Evolutionary conservation across 192 early-diverging fungal species (phyloP).

Genomic region (Chytriomyces sp.): DNA sequence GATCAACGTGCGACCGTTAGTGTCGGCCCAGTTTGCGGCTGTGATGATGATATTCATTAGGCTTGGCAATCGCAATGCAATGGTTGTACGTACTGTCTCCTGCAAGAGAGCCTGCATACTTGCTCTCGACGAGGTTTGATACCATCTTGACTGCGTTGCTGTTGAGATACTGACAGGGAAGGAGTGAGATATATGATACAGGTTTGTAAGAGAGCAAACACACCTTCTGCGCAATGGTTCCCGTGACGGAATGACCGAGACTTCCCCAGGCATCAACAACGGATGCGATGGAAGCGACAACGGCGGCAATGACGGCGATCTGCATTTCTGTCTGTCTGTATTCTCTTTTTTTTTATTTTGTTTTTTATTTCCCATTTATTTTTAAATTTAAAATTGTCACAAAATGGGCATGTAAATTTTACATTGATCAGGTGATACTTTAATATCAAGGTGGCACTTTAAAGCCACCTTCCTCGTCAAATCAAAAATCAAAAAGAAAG

Average conservation of each 20-base stretch:
- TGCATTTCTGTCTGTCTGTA: not conserved
- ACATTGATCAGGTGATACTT: no score
- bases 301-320: not conserved
- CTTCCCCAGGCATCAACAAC: constrained; percentile 12
- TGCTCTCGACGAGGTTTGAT: not conserved
- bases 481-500: no score
- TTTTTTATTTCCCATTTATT: no score
- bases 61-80: accelerated
- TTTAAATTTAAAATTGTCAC: no score
- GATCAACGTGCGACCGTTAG: not conserved
- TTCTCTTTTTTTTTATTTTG: no score
- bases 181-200: not conserved
- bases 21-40: constrained; percentile 32
- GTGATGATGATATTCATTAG: not conserved
- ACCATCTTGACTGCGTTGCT: constrained; percentile 4
- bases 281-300: not conserved
- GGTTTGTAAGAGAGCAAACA: not conserved
- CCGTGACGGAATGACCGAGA: constrained; percentile 15
- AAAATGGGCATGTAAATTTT: no score
- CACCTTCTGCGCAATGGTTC: constrained; percentile 19
- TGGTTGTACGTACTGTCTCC: not conserved
- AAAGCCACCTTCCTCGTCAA: no score
- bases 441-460: no score
- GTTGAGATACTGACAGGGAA: constrained; percentile 1
- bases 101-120: not conserved